Evolutionary conservation across 352 stramenopile genomes (phyloP).

Genomic region (Phytophthora pisi): DNA sequence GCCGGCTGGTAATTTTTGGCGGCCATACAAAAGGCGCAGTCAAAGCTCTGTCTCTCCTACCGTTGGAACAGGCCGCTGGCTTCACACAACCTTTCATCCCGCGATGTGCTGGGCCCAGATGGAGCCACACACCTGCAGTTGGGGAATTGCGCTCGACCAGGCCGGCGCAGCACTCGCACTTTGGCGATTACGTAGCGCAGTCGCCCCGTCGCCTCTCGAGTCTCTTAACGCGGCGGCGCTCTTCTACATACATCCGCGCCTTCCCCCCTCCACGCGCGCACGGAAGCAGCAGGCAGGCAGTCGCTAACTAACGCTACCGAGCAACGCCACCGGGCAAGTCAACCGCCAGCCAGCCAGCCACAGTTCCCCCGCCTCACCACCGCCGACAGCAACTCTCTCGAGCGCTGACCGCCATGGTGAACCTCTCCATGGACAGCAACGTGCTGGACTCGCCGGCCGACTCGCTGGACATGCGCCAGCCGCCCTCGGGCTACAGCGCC

Average conservation of each 20-base stretch:
- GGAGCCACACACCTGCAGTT: slow-evolving; percentile 21
- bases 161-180: slow-evolving; percentile 2
- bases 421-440: slow-evolving; percentile 51
- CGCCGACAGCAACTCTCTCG: not conserved
- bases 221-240: slow-evolving; percentile 18
- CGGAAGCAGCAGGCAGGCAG: slow-evolving; percentile 5
- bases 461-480: slow-evolving; percentile 36
- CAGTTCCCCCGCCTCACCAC: slow-evolving; percentile 12
- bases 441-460: slow-evolving; percentile 47
- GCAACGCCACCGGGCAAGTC: not conserved
- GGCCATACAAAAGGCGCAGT: slow-evolving; percentile 12
- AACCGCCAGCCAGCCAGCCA: not conserved
- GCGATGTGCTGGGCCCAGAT: slow-evolving; percentile 18
- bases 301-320: slow-evolving; percentile 9
- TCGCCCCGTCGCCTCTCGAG: slow-evolving; percentile 21
- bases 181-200: slow-evolving; percentile 31
- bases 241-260: slow-evolving; percentile 31
- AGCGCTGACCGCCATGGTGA: slow-evolving; percentile 35
- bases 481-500: slow-evolving; percentile 26
- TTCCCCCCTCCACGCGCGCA: not conserved
- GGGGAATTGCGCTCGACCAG: slow-evolving; percentile 25
- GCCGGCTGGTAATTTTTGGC: slow-evolving; percentile 20
- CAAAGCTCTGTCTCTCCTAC: slow-evolving; percentile 23
- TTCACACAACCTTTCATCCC: slow-evolving; percentile 25
- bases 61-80: slow-evolving; percentile 20